Evolutionary conservation across 1,139 yeast species (phyloP).

Genomic region (Nakaseomyces bracarensis): DNA sequence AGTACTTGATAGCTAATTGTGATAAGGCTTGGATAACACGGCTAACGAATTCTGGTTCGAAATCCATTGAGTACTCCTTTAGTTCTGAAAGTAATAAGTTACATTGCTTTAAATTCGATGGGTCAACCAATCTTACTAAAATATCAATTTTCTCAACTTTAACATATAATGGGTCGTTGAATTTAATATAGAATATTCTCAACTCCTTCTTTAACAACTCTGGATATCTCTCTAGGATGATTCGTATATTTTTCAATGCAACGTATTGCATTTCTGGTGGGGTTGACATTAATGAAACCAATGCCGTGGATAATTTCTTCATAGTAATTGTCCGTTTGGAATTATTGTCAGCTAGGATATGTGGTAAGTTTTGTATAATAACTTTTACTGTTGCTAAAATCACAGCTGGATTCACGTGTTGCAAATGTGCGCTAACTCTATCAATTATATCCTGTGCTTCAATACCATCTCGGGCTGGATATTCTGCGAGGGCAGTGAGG

Average conservation of each 20-base stretch:
- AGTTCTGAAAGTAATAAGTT: conserved; percentile 71
- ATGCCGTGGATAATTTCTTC: conserved; percentile 77
- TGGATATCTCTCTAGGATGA: conserved; percentile 85
- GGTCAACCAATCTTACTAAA: conserved; percentile 65
- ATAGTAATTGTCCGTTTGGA: conserved; percentile 34
- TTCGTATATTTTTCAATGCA: conserved; percentile 83
- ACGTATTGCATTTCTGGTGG: conserved; percentile 95
- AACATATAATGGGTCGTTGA: conserved; percentile 88
- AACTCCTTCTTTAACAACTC: conserved; percentile 67
- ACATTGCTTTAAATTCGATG: conserved; percentile 50
- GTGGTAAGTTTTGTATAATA: conserved; percentile 62
- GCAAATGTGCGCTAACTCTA: conserved; percentile 88
- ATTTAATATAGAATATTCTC: conserved; percentile 86
- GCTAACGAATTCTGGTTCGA: conserved; percentile 81
- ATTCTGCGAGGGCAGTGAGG: conserved; percentile 71
- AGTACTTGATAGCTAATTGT: conserved; percentile 76
- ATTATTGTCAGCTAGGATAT: conserved; percentile 21
- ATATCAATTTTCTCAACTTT: conserved; percentile 90
- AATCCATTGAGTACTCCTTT: conserved; percentile 89
- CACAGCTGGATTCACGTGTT: conserved; percentile 95
- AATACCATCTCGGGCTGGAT: conserved; percentile 43
- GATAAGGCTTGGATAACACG: conserved; percentile 80
- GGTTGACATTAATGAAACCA: conserved; percentile 79
- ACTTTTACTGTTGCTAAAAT: conserved; percentile 83
- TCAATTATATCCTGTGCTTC: conserved; percentile 86